phyloP scores from a whole-genome alignment of 2,329 filamentous ascomycete genomes.

The Phialocephala sp. region DNA sequence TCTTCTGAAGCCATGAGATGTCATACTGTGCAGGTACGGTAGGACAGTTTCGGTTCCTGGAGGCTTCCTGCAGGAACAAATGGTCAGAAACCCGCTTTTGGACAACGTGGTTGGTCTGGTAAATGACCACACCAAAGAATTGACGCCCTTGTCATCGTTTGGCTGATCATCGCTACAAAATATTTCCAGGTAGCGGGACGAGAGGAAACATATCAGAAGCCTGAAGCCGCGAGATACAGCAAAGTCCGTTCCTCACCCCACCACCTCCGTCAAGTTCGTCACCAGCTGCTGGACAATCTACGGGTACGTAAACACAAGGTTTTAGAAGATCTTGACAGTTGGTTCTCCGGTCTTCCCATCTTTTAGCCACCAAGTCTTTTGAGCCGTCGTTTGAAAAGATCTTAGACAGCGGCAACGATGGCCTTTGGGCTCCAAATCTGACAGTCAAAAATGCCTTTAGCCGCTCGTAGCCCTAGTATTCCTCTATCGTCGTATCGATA shows the following conservation, averaged over 20 bases:
- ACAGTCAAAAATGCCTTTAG: neutral
- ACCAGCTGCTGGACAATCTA: neutral
- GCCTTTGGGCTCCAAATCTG: neutral
- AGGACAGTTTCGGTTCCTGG: conserved; percentile 24
- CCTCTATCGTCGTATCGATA: conserved; percentile 23
- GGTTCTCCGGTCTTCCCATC: conserved; percentile 3
- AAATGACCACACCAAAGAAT: conserved; percentile 3
- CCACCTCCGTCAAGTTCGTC: neutral
- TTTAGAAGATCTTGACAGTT: neutral
- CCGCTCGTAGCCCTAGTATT: neutral
- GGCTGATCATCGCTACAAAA: neutral
- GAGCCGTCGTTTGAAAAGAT: conserved; percentile 18
- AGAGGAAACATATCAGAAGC: neutral
- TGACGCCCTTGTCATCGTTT: neutral
- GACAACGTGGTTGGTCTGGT: conserved; percentile 11
- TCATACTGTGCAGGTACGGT: conserved; percentile 25
- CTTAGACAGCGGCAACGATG: conserved; percentile 13
- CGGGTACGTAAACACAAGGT: too few relatives aligned
- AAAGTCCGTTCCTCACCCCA: neutral
- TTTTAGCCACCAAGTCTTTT: conserved; percentile 6
- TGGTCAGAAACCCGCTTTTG: neutral
- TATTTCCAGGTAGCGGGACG: neutral
- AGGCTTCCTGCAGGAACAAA: conserved; percentile 36
- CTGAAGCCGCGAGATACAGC: neutral
- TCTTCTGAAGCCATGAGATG: conserved; percentile 18